These are phyloP conservation scores for Scopulariopsis brevicaulis DNA, from an alignment of 2,329 filamentous ascomycete species.

Conservation along the genomic window DNA sequence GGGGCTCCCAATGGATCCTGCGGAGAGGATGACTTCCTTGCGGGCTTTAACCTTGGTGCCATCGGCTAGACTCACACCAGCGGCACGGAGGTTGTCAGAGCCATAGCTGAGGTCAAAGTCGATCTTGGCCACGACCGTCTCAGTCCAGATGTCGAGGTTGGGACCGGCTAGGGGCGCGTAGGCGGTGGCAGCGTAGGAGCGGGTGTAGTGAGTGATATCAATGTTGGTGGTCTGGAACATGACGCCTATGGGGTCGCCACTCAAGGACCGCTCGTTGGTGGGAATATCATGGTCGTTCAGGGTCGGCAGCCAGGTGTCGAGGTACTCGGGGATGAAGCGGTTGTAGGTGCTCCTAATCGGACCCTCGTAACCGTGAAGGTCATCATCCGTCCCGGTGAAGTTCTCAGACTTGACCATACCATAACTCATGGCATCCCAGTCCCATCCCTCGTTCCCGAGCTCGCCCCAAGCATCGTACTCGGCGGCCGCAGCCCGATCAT, in stretches of 20 bases:
- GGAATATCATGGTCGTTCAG: constrained; percentile 29
- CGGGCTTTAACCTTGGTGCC: constrained; percentile 27
- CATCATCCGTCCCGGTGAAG: constrained; percentile 11
- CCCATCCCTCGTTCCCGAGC: constrained; percentile 22
- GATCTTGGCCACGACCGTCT: constrained; percentile 15
- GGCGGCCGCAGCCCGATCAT: constrained; percentile 20
- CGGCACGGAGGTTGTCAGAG: constrained; percentile 11
- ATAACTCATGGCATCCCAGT: constrained; percentile 21
- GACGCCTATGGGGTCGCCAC: constrained; percentile 36
- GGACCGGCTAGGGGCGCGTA: constrained; percentile 26
- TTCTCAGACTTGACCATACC: constrained; percentile 17
- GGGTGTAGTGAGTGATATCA: constrained; percentile 25
- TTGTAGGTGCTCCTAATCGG: constrained; percentile 20
- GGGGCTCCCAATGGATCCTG: constrained; percentile 8
- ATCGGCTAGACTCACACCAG: constrained; percentile 21
- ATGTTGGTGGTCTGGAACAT: constrained; percentile 38
- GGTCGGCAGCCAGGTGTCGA: constrained; percentile 29
- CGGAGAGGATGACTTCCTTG: constrained; percentile 17
- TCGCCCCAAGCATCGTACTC: constrained; percentile 26
- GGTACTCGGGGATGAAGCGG: constrained; percentile 27
- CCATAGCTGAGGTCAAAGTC: constrained; percentile 5
- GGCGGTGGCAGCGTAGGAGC: constrained; percentile 32
- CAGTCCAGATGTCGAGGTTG: constrained; percentile 27
- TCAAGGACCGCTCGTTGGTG: constrained; percentile 30
- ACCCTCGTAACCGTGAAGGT: constrained; percentile 10